Base-by-base conservation (phyloP, 2,329 filamentous ascomycete genomes). In the Hypoxylon sp. region DNA sequence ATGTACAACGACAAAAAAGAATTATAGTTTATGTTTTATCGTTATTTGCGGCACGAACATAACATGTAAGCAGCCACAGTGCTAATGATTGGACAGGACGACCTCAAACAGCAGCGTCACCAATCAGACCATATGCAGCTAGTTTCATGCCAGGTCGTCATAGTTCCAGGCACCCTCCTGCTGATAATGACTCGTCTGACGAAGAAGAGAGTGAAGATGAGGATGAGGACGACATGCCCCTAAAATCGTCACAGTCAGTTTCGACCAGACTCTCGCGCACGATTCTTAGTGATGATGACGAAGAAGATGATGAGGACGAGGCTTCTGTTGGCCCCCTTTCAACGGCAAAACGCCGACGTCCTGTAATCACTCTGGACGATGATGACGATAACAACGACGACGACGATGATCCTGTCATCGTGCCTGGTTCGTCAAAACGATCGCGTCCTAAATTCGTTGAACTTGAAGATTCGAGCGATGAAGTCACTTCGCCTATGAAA, bases 191-290 rank as follows among this genome's bases (percentile, higher is more conserved):
- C 52, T 75, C 73, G 5, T 76, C 76, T 3, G 73, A 76, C 52
- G 75, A 71, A 44, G 73, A 67, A 26, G 70, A 62, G 6, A 73
- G 72, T 14, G 74, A 76, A 4, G 72, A 73, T 14, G 74, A 76
- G 5, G 72, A 73, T 13, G 71, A 72, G 19, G 70, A 72, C 33
- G 48, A 65, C 13, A 54, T 74, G 3, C 72, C 72, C 33, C 55
- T 60, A 8, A 70, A 63, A 39, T 79, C 77, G 14, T 78, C 76
- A 13, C 77, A 78, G 47, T 77, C 77, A 17, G 76, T 78, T 26
- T 75, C 76, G 44, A 75, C 73, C 5, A 74, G 68, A 22, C 68
- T 79, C 9, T 69, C 63, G 42, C 73, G 65, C 35, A 71, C 75
- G n/a, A 59, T 73, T 4, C 64, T 78, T 29, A 55, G 68, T 33